Conservation (phyloP, 805 yeast genomes). For the Metschnikowia kofuensis region DNA sequence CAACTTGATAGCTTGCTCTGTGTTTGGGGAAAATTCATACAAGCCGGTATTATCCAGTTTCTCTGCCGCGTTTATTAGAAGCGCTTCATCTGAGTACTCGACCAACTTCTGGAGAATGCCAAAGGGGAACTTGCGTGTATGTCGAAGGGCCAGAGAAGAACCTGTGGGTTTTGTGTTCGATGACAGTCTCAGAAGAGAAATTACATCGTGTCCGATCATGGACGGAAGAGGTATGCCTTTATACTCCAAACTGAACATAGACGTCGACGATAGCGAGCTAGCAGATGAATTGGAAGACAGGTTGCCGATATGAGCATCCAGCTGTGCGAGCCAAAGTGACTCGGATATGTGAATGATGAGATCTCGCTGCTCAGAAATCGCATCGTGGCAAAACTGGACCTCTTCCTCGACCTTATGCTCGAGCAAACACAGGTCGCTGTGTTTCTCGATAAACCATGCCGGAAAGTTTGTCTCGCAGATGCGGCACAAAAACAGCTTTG, state of each 20-base stretch:
- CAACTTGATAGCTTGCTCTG: constrained; percentile 52
- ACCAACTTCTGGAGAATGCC: constrained; percentile 55
- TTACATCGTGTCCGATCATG: constrained; percentile 4
- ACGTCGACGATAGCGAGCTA: constrained; percentile 19
- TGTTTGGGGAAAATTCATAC: constrained; percentile 52
- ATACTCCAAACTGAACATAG: constrained; percentile 42
- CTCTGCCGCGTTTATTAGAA: constrained; percentile 58
- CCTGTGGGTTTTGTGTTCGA: constrained; percentile 7
- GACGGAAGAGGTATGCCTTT: constrained; percentile 49
- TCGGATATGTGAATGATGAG: constrained; percentile 46
- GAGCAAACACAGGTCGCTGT: constrained; percentile 79
- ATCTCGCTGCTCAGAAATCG: constrained; percentile 65
- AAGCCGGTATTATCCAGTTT: constrained; percentile 50
- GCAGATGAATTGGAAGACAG: constrained; percentile 17
- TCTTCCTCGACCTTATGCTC: constrained; percentile 83
- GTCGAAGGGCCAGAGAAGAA: constrained; percentile 34
- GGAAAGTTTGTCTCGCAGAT: constrained; percentile 92
- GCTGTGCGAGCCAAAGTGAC: constrained; percentile 26
- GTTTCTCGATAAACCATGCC: constrained; percentile 94
- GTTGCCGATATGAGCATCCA: constrained; percentile 12
- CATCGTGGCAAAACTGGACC: constrained; percentile 72
- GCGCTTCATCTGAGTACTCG: constrained; percentile 72
- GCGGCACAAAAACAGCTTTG: constrained; percentile 78
- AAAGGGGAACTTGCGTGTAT: constrained; percentile 55
- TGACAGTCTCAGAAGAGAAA: constrained; percentile 20